A percentile compares a stretch with the other conserved stretches of the same genome.
These are phyloP conservation scores for Hypoxylon lenormandii DNA, from an alignment of 495 filamentous ascomycete species.

Conservation along the genomic window DNA sequence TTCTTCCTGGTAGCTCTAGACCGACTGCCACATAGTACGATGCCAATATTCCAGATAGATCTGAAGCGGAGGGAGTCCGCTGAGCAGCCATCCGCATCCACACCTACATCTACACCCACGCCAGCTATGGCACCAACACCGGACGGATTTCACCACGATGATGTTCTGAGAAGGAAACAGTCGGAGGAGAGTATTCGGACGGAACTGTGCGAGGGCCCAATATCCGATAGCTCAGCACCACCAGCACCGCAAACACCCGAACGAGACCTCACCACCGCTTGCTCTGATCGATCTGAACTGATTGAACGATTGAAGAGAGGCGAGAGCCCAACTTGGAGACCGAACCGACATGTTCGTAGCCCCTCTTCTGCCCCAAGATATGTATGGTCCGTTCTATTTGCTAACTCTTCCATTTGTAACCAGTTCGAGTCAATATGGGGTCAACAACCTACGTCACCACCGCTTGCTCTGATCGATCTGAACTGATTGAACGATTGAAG, in stretches of 20 bases:
- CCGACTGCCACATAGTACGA: conserved; percentile 50
- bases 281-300: conserved; percentile 76
- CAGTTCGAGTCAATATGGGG: conserved; percentile 59
- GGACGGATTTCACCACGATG: conserved; percentile 14
- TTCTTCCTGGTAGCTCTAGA: conserved; percentile 19
- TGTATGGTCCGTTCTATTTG: conserved; percentile 1
- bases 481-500: conserved; percentile 88
- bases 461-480: no score
- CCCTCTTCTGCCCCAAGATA: conserved; percentile 1
- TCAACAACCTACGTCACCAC: conserved; percentile 48
- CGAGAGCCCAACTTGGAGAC: conserved; percentile 80
- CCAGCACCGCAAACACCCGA: conserved; percentile 51
- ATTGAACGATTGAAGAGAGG: conserved; percentile 86
- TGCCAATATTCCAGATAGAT: conserved; percentile 72
- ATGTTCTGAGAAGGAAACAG: conserved; percentile 47
- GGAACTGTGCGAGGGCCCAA: conserved; percentile 68
- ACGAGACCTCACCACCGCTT: conserved; percentile 42
- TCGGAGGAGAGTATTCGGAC: conserved; percentile 68
- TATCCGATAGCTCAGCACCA: conserved; percentile 57
- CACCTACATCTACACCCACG: conserved; percentile 1
- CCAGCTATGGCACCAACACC: conserved; percentile 38
- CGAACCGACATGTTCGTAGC: conserved; percentile 68
- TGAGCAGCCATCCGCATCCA: conserved; percentile 8
- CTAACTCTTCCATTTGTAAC: conserved; percentile 28
- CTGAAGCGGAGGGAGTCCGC: conserved; percentile 53